A percentile compares a stretch with the other conserved stretches of the same genome.
Evolutionary conservation across 164 flowering plant species (phyloP).

Genomic region (Vitis amurensis): DNA sequence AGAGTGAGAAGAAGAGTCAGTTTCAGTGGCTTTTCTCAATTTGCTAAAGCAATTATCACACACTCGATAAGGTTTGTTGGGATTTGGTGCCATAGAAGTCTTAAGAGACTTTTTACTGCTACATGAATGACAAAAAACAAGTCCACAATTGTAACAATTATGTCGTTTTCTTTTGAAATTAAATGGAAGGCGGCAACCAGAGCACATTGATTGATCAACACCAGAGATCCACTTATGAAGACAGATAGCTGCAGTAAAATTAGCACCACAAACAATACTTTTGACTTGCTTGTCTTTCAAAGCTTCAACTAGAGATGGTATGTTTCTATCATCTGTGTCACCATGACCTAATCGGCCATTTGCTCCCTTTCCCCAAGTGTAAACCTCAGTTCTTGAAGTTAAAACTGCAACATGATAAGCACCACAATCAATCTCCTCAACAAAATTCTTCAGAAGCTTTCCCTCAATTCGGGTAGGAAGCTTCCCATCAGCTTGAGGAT

Average conservation of each 20-base stretch:
- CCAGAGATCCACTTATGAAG: constrained; percentile 28
- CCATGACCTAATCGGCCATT: constrained; percentile 55
- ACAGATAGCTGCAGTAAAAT: too few species aligned
- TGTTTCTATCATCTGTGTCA: constrained; percentile 33
- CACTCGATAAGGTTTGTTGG: constrained; percentile 43
- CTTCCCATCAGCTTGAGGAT: constrained; percentile 32
- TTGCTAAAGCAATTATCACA: constrained; percentile 47
- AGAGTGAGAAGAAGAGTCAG: constrained; percentile 17
- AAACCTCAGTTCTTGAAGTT: constrained; percentile 37
- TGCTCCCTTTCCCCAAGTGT: constrained; percentile 46
- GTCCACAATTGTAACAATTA: constrained; percentile 49
- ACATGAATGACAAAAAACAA: constrained; percentile 41
- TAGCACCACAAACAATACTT: too few species aligned
- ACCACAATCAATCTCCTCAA: constrained; percentile 41
- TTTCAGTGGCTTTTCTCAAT: constrained; percentile 25
- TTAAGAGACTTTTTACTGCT: constrained; percentile 37
- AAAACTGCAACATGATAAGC: constrained; percentile 40
- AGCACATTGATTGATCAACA: constrained; percentile 41
- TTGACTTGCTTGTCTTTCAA: constrained; percentile 32
- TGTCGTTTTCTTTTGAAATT: constrained; percentile 44
- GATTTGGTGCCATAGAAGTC: constrained; percentile 48
- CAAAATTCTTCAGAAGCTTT: constrained; percentile 23
- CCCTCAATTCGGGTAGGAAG: constrained; percentile 29
- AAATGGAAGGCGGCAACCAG: constrained; percentile 37
- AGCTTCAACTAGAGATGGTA: constrained; percentile 41